Evolutionary conservation across 805 yeast genomes (phyloP).

Genomic region (Wickerhamomyces silvicola): DNA sequence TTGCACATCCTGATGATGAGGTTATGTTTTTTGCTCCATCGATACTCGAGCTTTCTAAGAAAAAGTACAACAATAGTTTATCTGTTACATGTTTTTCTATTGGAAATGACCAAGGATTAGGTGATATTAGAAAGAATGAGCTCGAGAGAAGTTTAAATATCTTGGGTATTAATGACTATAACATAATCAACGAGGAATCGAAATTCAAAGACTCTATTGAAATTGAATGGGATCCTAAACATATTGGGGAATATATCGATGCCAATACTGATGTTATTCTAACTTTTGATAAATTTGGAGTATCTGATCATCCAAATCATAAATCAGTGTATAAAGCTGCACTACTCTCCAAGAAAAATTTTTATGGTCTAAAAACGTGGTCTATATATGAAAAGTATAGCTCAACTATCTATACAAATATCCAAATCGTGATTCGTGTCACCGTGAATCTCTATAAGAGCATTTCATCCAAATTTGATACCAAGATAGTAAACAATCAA

Average conservation of each 20-base stretch:
- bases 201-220: slow-evolving; percentile 64
- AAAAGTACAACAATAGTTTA: slow-evolving; percentile 43
- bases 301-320: slow-evolving; percentile 88
- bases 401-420: slow-evolving; percentile 25
- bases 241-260: slow-evolving; percentile 34
- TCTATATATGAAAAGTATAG: slow-evolving; percentile 39
- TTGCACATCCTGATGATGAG: slow-evolving; percentile 98
- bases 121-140: slow-evolving; percentile 56
- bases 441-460: background rate
- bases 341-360: slow-evolving; percentile 5
- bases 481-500: background rate
- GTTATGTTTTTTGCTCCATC: slow-evolving; percentile 95
- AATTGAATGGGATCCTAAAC: slow-evolving; percentile 49
- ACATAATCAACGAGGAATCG: slow-evolving; percentile 41
- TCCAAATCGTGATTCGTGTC: background rate
- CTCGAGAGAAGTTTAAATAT: slow-evolving; percentile 45
- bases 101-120: slow-evolving; percentile 76
- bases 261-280: slow-evolving; percentile 37
- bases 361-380: slow-evolving; percentile 28
- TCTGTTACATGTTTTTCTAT: slow-evolving; percentile 64
- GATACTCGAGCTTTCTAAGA: slow-evolving; percentile 43
- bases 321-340: slow-evolving; percentile 50
- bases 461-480: background rate
- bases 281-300: slow-evolving; percentile 79
- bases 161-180: slow-evolving; percentile 39